Percentiles rank a stretch among this genome's conserved stretches.
Evolutionary conservation across 345 rosid genomes (phyloP).

Genomic region (Rhizophora apiculata): DNA sequence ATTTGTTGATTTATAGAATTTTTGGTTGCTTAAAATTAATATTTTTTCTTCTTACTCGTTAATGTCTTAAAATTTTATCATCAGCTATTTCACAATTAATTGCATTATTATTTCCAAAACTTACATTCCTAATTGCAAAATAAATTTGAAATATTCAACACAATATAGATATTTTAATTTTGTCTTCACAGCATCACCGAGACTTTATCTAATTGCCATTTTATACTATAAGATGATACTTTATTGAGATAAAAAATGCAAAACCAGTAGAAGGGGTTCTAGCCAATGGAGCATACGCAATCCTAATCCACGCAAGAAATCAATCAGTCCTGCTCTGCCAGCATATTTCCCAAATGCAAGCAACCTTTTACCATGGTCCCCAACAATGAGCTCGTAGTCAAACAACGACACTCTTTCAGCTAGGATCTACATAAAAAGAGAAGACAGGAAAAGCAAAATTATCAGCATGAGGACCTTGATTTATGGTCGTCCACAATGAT

Average conservation of each 20-base stretch:
- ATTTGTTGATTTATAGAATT: too few relatives aligned
- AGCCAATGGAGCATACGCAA: constrained; percentile 47
- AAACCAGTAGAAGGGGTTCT: neutral
- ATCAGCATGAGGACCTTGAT: neutral
- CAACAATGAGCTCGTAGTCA: constrained; percentile 84
- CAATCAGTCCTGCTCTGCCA: constrained; percentile 89
- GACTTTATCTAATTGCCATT: too few relatives aligned
- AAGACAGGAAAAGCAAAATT: neutral
- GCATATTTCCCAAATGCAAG: constrained; percentile 90
- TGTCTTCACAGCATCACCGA: too few relatives aligned
- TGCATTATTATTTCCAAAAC: too few relatives aligned
- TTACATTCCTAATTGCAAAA: too few relatives aligned
- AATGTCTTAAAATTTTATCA: too few relatives aligned
- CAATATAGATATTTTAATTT: too few relatives aligned
- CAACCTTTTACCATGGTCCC: constrained; percentile 63
- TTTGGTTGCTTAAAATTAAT: too few relatives aligned
- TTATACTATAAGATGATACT: neutral
- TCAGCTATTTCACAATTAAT: too few relatives aligned
- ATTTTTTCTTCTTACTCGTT: too few relatives aligned
- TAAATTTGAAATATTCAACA: too few relatives aligned
- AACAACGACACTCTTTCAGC: constrained; percentile 65
- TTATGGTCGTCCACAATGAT: neutral
- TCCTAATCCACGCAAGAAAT: constrained; percentile 78
- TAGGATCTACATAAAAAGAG: constrained; percentile 44
- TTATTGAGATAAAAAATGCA: neutral